Evolutionary conservation across 1,284 basidiomycete genomes (phyloP).

Genomic region (Rhodotorula sp.): DNA sequence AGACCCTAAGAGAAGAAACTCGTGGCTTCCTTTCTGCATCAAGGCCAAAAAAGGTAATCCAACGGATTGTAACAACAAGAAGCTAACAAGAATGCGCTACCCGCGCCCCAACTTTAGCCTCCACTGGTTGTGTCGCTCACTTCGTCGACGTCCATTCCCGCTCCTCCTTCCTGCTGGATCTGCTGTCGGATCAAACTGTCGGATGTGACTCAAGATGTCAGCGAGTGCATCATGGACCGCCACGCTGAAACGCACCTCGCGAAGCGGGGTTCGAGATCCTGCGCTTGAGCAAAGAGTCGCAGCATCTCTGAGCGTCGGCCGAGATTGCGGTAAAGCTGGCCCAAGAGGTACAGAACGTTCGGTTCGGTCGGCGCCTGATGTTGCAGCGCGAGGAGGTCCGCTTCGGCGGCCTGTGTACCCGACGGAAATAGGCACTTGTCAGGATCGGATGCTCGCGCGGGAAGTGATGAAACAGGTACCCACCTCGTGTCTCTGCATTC

Average conservation of each 20-base stretch:
- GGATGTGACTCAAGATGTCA: too few relatives aligned
- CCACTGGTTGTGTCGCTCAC: not conserved
- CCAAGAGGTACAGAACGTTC: conserved; percentile 92
- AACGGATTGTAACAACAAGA: not conserved
- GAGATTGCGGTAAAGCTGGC: conserved; percentile 72
- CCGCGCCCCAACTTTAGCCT: not conserved
- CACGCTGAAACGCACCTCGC: conserved; percentile 47
- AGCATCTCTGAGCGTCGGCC: conserved; percentile 76
- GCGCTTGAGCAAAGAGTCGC: conserved; percentile 77
- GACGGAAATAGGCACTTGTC: too few relatives aligned
- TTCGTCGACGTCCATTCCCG: conserved; percentile 27
- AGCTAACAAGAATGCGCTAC: not conserved
- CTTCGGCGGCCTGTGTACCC: conserved; percentile 65
- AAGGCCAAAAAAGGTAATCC: too few relatives aligned
- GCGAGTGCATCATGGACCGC: not conserved
- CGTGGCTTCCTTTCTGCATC: not conserved
- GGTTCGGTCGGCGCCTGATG: conserved; percentile 85
- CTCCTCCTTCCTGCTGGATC: conserved; percentile 7
- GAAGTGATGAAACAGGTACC: conserved; percentile 49
- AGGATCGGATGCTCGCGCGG: not conserved
- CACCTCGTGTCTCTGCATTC: conserved; percentile 75
- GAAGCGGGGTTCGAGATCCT: conserved; percentile 63
- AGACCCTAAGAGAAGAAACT: too few relatives aligned
- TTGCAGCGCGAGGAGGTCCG: conserved; percentile 73
- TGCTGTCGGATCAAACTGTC: conserved; percentile 27